These are phyloP conservation scores for Dichomitus squalens DNA, from an alignment of 1,284 basidiomycete species.

Conservation along the genomic window DNA sequence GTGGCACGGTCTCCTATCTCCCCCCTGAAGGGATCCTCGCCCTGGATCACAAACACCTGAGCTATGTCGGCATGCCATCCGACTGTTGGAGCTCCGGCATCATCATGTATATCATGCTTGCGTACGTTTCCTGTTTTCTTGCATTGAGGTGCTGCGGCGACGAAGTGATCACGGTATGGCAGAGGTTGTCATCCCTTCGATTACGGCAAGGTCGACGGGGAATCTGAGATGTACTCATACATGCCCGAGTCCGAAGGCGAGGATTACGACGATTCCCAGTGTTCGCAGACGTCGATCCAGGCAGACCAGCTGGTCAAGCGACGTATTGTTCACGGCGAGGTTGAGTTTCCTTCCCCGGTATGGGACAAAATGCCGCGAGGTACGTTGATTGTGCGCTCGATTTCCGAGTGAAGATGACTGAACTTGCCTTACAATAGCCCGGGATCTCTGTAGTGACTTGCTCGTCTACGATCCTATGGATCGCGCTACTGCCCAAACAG, in stretches of 20 bases:
- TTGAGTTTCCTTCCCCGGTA: conserved; percentile 53
- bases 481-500: conserved; percentile 62
- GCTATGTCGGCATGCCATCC: conserved; percentile 77
- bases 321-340: conserved; percentile 63
- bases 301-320: conserved; percentile 65
- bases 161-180: background rate
- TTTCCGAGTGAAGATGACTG: background rate
- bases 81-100: conserved; percentile 87
- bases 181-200: conserved; percentile 80
- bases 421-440: conserved; percentile 42
- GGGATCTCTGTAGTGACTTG: conserved; percentile 54
- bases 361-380: conserved; percentile 65
- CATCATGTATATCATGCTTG: conserved; percentile 78
- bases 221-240: conserved; percentile 33
- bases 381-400: conserved; percentile 34
- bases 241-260: conserved; percentile 34
- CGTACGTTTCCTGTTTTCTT: conserved; percentile 47
- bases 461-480: conserved; percentile 56
- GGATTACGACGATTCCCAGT: conserved; percentile 35
- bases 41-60: conserved; percentile 67
- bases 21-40: conserved; percentile 82
- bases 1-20: conserved; percentile 83
- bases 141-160: background rate
- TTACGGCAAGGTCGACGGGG: conserved; percentile 35
- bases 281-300: conserved; percentile 50